Evolutionary conservation across 345 rosid species (phyloP).

Genomic region (Citrus glauca): DNA sequence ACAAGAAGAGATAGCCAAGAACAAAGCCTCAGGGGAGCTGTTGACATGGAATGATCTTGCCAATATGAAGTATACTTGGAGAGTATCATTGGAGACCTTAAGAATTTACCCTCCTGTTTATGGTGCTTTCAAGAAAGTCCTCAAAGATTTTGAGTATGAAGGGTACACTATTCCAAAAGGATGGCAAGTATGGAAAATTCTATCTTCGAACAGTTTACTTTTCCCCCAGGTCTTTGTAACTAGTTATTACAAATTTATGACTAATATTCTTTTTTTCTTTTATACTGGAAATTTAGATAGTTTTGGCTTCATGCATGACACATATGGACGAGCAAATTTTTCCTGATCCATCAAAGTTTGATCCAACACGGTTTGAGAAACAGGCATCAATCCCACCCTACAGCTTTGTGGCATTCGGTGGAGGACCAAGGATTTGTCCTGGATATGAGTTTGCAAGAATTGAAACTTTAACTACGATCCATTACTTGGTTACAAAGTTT

Average conservation of each 20-base stretch:
- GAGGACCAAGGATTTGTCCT: conserved; percentile 28
- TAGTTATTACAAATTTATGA: background rate
- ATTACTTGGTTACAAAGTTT: conserved; percentile 25
- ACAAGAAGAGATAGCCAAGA: conserved; percentile 5
- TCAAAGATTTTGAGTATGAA: conserved; percentile 18
- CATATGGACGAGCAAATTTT: conserved; percentile 33
- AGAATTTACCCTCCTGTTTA: conserved; percentile 33
- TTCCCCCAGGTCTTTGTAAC: background rate
- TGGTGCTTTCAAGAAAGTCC: conserved; percentile 16
- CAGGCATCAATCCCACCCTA: conserved; percentile 21
- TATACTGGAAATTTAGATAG: conserved; percentile 15
- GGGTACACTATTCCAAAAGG: conserved; percentile 36
- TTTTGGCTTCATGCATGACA: conserved; percentile 25
- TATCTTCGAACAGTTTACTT: background rate
- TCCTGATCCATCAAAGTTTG: conserved; percentile 23
- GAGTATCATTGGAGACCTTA: conserved; percentile 29
- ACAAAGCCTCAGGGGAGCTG: conserved; percentile 8
- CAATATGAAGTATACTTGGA: conserved; percentile 38
- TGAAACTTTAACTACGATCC: conserved; percentile 24
- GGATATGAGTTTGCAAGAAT: conserved; percentile 33
- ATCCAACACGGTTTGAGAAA: conserved; percentile 29
- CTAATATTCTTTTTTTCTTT: background rate
- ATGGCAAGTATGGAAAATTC: conserved; percentile 25
- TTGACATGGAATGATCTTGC: conserved; percentile 37
- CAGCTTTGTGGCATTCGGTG: conserved; percentile 26